Evolutionary conservation across 257 asterid genomes (phyloP).

Genomic region (Solanum dulcamara): DNA sequence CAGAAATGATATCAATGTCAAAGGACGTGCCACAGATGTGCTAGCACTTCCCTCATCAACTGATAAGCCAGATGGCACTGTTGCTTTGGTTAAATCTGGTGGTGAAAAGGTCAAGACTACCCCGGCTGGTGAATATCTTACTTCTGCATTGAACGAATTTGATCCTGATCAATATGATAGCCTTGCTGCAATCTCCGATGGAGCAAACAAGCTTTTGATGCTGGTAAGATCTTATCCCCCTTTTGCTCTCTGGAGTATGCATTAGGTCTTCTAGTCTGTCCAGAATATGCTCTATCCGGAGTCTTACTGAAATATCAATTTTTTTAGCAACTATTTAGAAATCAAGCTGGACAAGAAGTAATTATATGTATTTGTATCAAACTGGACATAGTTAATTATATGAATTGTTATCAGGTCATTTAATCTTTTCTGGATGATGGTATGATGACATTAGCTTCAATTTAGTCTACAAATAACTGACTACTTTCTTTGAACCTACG

Average conservation of each 20-base stretch:
- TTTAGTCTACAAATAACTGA: background rate
- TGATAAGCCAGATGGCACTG: constrained; percentile 49
- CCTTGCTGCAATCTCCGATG: constrained; percentile 97
- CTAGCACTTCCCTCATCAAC: constrained; percentile 37
- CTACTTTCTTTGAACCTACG: background rate
- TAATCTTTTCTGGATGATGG: background rate
- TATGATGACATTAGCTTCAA: background rate
- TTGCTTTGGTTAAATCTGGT: constrained; percentile 73
- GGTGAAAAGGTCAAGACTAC: constrained; percentile 70
- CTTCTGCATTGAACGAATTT: constrained; percentile 85
- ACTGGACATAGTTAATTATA: background rate
- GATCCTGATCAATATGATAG: constrained; percentile 97
- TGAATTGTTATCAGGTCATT: background rate
- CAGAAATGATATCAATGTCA: constrained; percentile 52
- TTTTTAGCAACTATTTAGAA: background rate
- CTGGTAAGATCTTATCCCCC: constrained; percentile 39
- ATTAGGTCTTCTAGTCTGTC: background rate
- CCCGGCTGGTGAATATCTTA: constrained; percentile 99
- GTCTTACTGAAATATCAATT: background rate
- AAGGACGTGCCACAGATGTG: constrained; percentile 46
- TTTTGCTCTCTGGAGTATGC: background rate
- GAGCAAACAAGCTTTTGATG: constrained; percentile 99
- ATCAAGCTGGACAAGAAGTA: background rate
- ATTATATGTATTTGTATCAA: background rate
- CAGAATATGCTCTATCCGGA: background rate